Conservation (phyloP, 148 eudicot species). For the Cornus kousa region DNA sequence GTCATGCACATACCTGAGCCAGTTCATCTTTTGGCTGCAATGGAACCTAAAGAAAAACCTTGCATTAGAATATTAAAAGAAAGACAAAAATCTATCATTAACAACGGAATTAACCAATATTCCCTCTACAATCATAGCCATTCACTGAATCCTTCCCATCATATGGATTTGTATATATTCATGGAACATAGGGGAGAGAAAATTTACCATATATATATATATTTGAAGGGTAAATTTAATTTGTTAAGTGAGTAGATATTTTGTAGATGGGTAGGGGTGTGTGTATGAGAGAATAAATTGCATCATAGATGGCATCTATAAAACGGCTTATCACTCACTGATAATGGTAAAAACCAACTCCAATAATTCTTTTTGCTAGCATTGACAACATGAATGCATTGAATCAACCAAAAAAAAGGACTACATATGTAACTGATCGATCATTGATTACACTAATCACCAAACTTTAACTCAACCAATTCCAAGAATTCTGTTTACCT, state of each 20-base stretch:
- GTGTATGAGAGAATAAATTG: too few species aligned
- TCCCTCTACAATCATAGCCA: neutral
- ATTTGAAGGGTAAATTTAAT: too few species aligned
- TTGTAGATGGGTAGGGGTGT: too few species aligned
- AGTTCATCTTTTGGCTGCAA: too few species aligned
- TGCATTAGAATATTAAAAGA: neutral
- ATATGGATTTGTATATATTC: neutral
- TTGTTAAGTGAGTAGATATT: too few species aligned
- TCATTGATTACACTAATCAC: too few species aligned
- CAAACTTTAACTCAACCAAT: too few species aligned
- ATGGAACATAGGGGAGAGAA: too few species aligned
- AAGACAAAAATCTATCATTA: slow-evolving; percentile 11
- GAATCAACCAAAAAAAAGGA: too few species aligned
- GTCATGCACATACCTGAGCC: neutral
- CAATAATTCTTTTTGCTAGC: neutral
- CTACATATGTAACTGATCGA: too few species aligned
- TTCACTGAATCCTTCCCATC: neutral
- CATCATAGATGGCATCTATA: neutral
- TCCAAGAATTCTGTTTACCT: too few species aligned
- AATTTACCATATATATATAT: neutral
- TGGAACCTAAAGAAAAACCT: too few species aligned
- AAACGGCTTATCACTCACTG: neutral
- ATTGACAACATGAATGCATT: neutral
- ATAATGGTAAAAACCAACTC: neutral
- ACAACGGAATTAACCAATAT: neutral